Evolutionary conservation across 345 rosid species (phyloP).

Genomic region (Gossypium australe): DNA sequence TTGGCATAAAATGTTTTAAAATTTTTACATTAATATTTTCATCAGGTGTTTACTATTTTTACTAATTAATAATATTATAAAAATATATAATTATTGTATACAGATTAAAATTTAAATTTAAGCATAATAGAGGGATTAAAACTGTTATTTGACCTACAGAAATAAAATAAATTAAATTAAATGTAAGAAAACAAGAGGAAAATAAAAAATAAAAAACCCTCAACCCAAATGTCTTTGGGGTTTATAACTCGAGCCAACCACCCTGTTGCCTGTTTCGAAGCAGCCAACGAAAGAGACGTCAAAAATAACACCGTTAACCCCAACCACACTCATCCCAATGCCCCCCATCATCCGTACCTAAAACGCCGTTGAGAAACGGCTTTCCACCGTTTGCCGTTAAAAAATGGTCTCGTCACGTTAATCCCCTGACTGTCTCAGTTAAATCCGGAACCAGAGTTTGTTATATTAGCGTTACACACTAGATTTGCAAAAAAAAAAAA

Average conservation of each 20-base stretch:
- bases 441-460: conserved; percentile 31
- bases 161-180: background rate
- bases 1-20: no score
- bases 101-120: no score
- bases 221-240: conserved; percentile 42
- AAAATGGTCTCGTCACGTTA: conserved; percentile 13
- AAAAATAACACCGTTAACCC: conserved; percentile 25
- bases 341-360: background rate
- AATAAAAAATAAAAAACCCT: background rate
- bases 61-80: no score
- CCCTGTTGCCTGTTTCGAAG: conserved; percentile 62
- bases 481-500: background rate
- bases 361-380: conserved; percentile 11
- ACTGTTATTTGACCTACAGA: no score
- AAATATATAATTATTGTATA: no score
- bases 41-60: no score
- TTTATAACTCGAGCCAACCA: conserved; percentile 37
- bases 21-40: no score
- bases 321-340: background rate
- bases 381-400: conserved; percentile 18
- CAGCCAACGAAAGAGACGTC: conserved; percentile 51
- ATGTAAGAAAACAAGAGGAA: background rate
- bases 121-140: no score
- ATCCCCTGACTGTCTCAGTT: conserved; percentile 13
- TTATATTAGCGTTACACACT: conserved; percentile 21